Conservation (phyloP, 176 grass and related monocot species). For the Aegilops speltoides region DNA sequence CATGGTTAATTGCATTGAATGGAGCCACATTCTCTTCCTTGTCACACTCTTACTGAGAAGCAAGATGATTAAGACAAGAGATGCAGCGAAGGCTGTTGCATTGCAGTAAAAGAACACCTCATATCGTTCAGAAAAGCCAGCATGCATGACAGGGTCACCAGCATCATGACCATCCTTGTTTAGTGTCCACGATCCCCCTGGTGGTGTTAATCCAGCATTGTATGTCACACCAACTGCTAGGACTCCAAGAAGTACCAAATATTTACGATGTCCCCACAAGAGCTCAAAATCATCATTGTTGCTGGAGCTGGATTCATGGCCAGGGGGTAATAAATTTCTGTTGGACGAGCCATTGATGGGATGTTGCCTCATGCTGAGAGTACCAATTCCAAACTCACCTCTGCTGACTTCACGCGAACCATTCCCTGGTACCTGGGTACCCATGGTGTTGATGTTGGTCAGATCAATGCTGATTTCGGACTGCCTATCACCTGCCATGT, state of each 20-base stretch:
- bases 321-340: background rate
- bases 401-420: background rate
- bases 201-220: conserved; percentile 45
- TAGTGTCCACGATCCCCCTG: conserved; percentile 6
- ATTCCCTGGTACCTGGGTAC: background rate
- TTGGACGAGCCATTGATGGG: background rate
- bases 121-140: background rate
- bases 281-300: background rate
- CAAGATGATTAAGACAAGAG: conserved; percentile 58
- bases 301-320: background rate
- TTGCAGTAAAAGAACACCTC: conserved; percentile 51
- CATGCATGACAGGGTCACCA: conserved; percentile 37
- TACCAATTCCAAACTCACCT: background rate
- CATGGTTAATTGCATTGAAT: conserved; percentile 49
- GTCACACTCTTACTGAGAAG: conserved; percentile 48
- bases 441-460: background rate
- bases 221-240: conserved; percentile 46
- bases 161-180: background rate
- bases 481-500: background rate
- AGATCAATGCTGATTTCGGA: background rate
- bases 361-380: background rate
- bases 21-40: conserved; percentile 22
- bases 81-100: conserved; percentile 45
- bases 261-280: conserved; percentile 43
- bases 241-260: conserved; percentile 35